phyloP scores from a whole-genome alignment of 139 green algal species.

The Chlamydomonas sphaeroides region DNA sequence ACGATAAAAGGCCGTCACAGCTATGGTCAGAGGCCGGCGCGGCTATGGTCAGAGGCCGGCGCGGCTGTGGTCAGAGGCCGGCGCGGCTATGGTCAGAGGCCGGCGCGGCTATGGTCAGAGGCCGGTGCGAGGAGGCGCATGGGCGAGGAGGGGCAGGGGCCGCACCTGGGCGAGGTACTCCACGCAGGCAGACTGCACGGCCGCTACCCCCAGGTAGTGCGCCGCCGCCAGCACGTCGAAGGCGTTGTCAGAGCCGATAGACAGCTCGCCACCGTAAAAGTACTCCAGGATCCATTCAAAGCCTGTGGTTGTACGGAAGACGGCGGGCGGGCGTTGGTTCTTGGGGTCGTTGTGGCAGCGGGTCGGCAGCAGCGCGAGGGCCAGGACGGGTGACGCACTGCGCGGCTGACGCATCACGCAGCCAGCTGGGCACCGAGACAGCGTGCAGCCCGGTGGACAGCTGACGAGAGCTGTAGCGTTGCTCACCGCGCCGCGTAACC shows the following conservation, averaged over 20 bases:
- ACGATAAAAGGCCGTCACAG: not conserved
- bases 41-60: not conserved
- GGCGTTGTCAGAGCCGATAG: slow-evolving; percentile 10
- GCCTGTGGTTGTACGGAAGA: not conserved
- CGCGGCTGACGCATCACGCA: too few species aligned
- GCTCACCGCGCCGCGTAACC: slow-evolving; percentile 19
- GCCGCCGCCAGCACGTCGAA: slow-evolving; percentile 30
- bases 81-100: too few species aligned
- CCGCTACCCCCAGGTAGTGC: slow-evolving; percentile 30
- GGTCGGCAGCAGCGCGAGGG: too few species aligned
- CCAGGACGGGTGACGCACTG: too few species aligned
- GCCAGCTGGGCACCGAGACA: too few species aligned
- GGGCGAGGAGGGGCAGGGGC: too few species aligned
- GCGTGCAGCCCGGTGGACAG: too few species aligned
- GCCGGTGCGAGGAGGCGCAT: too few species aligned
- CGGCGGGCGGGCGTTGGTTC: too few species aligned
- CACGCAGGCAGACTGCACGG: slow-evolving; percentile 21
- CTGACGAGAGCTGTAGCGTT: not conserved
- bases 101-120: too few species aligned
- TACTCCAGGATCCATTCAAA: slow-evolving; percentile 41
- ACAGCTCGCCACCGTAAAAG: slow-evolving; percentile 6
- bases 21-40: not conserved
- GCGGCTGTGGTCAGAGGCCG: too few species aligned
- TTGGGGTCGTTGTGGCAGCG: too few species aligned
- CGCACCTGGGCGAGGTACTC: slow-evolving; percentile 28